Evolutionary conservation across 805 yeast species (phyloP).

Genomic region (Schwanniomyces occidentalis): DNA sequence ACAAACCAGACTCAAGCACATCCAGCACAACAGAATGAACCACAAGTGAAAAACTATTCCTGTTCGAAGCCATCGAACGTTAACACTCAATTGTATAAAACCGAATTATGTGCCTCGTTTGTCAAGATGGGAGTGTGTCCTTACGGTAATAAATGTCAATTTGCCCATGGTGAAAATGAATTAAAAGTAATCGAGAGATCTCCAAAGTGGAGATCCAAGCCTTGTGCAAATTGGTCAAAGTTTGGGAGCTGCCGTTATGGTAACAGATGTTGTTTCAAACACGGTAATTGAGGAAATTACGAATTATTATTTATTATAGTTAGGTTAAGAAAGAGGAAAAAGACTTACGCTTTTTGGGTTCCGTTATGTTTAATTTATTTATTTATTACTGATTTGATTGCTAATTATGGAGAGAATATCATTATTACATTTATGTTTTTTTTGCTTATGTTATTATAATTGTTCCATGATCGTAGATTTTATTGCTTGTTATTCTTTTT

Average conservation of each 20-base stretch:
- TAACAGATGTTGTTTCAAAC: slow-evolving; percentile 88
- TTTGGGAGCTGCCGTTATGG: slow-evolving; percentile 86
- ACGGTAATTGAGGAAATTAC: slow-evolving; percentile 39
- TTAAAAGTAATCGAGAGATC: slow-evolving; percentile 71
- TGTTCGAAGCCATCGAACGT: slow-evolving; percentile 15
- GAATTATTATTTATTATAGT: too few species aligned
- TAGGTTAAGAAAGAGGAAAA: too few species aligned
- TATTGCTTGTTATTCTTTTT: too few species aligned
- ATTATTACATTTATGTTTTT: too few species aligned
- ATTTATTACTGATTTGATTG: too few species aligned
- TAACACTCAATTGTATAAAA: slow-evolving; percentile 77
- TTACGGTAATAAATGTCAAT: slow-evolving; percentile 88
- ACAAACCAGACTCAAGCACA: slow-evolving; percentile 8
- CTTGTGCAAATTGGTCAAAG: slow-evolving; percentile 85
- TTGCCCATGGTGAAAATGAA: slow-evolving; percentile 87
- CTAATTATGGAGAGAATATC: too few species aligned
- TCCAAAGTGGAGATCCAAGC: slow-evolving; percentile 86
- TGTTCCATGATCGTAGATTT: too few species aligned
- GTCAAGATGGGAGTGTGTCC: slow-evolving; percentile 72
- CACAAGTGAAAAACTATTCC: not conserved
- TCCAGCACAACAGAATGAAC: slow-evolving; percentile 4
- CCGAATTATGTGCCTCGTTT: slow-evolving; percentile 84
- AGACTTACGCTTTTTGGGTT: too few species aligned
- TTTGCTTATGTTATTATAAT: too few species aligned
- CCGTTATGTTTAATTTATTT: too few species aligned